phyloP scores from a whole-genome alignment of 2,329 filamentous ascomycete genomes.

The Aspergillus pseudoglaucus region DNA sequence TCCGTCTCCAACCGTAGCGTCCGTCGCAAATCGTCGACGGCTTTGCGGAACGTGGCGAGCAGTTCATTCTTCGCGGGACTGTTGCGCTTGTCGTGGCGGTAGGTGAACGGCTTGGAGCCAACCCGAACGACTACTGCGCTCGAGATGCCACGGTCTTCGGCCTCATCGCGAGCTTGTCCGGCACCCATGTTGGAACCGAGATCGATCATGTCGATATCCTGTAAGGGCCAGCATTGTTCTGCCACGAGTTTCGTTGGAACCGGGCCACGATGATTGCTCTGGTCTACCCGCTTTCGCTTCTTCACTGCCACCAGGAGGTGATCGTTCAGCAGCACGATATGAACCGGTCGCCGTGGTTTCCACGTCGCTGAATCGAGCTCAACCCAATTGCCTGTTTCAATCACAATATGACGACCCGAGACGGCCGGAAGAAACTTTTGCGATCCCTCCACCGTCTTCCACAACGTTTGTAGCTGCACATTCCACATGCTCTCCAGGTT shows the following conservation, averaged over 20 bases:
- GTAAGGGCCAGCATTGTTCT: slow-evolving; percentile 86
- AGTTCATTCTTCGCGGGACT: slow-evolving; percentile 71
- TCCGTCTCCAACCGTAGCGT: slow-evolving; percentile 79
- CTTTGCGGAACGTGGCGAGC: slow-evolving; percentile 84
- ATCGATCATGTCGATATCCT: slow-evolving; percentile 89
- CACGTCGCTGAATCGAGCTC: slow-evolving; percentile 96
- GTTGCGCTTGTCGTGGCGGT: slow-evolving; percentile 78
- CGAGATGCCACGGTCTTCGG: slow-evolving; percentile 56
- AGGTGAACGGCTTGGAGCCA: slow-evolving; percentile 87
- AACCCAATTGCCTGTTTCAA: slow-evolving; percentile 90
- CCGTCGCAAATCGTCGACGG: slow-evolving; percentile 85
- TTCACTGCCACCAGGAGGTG: slow-evolving; percentile 84
- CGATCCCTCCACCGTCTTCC: slow-evolving; percentile 95
- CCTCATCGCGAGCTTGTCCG: slow-evolving; percentile 32
- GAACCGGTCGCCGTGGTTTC: slow-evolving; percentile 82
- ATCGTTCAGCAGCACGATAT: slow-evolving; percentile 89
- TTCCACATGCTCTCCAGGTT: slow-evolving; percentile 65
- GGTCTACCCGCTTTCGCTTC: slow-evolving; percentile 85
- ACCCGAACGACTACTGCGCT: slow-evolving; percentile 89
- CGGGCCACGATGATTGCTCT: slow-evolving; percentile 41
- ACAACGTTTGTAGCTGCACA: slow-evolving; percentile 68
- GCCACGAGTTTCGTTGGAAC: slow-evolving; percentile 71
- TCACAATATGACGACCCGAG: slow-evolving; percentile 84
- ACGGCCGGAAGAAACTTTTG: slow-evolving; percentile 93
- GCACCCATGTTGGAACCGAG: slow-evolving; percentile 53